Evolutionary conservation across 495 filamentous ascomycete genomes (phyloP), one percentile per base, ranked within the genome.

Genomic region (Physcia stellaris): DNA sequence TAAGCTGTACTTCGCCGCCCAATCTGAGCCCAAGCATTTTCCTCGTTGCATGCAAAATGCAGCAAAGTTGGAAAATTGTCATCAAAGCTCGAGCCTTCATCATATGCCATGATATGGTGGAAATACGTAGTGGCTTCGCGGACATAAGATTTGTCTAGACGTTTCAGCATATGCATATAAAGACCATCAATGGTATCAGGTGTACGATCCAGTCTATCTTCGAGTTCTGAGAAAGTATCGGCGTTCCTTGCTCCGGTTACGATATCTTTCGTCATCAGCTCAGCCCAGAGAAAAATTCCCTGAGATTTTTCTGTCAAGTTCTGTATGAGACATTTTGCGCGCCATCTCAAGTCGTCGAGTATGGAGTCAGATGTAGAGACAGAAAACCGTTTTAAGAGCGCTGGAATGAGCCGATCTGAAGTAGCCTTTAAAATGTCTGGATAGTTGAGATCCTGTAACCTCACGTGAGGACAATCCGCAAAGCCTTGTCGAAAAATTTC

Each of bases 201-300:
- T 19, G 45, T 15, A 7, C 23, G 3, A n/a, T 37, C 19, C 0
- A 51, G 27, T 18, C 43, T 31, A 22, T 24, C 17, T 20, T 35
- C 15, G 2, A 45, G 27, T 16, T 41, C 29, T 4, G 5, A 2
- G 6, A 47, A 15, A 2, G 20, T 24, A 26, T 48, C 41, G 2
- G 17, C 32, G 32, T 51, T 45, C n/a, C 24, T 17, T 11, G 45
- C 23, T 18, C 45, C 48, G 12, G 22, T 30, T 11, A 32, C 24
- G 5, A 47, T 26, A 19, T 37, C 32, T 12, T 30, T 30, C 6
- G 41, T 30, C 9, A 45, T 36, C 10, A 51, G 26, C 9, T 26
- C 23, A 21, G 41, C 48, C 45, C 57, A 63, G 0, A 63, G 32
- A 23, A 62, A 63, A 0, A 62, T 55, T 9, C 60, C 54, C 1